Conservation (phyloP, 768 basidiomycete species). For the Amanita jacksonii region DNA sequence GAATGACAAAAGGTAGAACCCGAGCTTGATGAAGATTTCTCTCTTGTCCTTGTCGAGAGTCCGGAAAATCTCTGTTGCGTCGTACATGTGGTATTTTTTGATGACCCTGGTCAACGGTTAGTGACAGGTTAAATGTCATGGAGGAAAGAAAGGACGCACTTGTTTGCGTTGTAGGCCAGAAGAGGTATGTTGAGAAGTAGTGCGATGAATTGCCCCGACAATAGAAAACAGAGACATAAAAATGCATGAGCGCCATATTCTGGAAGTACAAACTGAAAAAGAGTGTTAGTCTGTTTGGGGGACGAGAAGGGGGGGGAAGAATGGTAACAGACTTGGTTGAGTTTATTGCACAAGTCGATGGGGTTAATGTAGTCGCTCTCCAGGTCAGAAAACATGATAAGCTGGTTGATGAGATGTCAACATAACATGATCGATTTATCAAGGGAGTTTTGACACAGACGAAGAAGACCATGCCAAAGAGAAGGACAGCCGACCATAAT, state of each 20-base stretch:
- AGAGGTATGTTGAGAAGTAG: constrained; percentile 85
- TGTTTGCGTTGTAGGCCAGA: constrained; percentile 86
- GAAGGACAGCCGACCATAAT: constrained; percentile 82
- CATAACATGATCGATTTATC: neutral
- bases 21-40: constrained; percentile 90
- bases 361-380: constrained; percentile 99
- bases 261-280: constrained; percentile 52
- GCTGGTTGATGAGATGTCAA: constrained; percentile 35
- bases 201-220: constrained; percentile 89
- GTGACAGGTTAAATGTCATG: neutral
- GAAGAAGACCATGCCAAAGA: constrained; percentile 99
- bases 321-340: constrained; percentile 84
- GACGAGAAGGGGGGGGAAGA: neutral
- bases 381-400: constrained; percentile 99
- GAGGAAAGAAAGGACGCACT: constrained; percentile 45
- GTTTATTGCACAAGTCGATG: constrained; percentile 98
- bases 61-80: constrained; percentile 98
- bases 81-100: constrained; percentile 94
- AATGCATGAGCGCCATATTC: constrained; percentile 93
- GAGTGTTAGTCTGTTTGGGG: neutral
- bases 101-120: constrained; percentile 15
- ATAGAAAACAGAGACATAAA: constrained; percentile 77
- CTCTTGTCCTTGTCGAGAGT: constrained; percentile 90
- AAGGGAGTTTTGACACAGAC: constrained; percentile 40
- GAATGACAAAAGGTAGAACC: constrained; percentile 83